Conservation (phyloP, 305 asterid species). For the Euphrasia arctica region DNA sequence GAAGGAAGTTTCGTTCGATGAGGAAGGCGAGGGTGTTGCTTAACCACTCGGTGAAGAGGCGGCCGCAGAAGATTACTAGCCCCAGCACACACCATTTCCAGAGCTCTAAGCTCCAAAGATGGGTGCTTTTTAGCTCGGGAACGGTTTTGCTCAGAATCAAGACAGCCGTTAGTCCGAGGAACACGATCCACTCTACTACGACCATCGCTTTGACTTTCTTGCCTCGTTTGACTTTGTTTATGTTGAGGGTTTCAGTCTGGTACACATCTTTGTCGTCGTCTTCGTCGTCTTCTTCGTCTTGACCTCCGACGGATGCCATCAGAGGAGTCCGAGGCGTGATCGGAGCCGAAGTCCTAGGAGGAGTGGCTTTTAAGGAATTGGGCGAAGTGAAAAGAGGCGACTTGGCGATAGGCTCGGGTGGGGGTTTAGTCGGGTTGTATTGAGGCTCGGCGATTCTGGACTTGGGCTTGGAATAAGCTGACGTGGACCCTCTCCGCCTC, state of each 20-base stretch:
- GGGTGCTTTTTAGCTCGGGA: constrained; percentile 12
- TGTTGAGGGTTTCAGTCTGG: constrained; percentile 30
- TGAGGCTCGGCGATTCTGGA: constrained; percentile 74
- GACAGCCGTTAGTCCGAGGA: constrained; percentile 33
- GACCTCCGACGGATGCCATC: constrained; percentile 38
- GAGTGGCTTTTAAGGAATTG: constrained; percentile 18
- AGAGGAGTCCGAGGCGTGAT: constrained; percentile 59
- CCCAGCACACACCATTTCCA: constrained; percentile 72
- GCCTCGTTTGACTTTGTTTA: constrained; percentile 30
- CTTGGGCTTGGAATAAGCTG: constrained; percentile 45
- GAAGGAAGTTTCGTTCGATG: constrained; percentile 56
- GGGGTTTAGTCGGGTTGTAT: constrained; percentile 22
- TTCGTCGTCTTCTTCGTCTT: constrained; percentile 43
- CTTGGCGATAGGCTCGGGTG: constrained; percentile 24
- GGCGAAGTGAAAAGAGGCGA: constrained; percentile 33
- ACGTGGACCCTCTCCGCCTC: constrained; percentile 30
- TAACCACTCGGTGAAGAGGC: constrained; percentile 60
- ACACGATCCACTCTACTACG: constrained; percentile 44
- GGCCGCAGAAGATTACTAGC: constrained; percentile 67
- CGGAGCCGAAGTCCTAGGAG: constrained; percentile 39
- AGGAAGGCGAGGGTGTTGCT: constrained; percentile 44
- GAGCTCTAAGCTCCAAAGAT: constrained; percentile 41
- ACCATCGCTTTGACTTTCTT: constrained; percentile 36
- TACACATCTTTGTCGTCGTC: constrained; percentile 52
- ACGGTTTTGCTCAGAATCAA: constrained; percentile 38